Conservation (phyloP, 1,284 basidiomycete species). For the Uromyces viciae-fabae region DNA sequence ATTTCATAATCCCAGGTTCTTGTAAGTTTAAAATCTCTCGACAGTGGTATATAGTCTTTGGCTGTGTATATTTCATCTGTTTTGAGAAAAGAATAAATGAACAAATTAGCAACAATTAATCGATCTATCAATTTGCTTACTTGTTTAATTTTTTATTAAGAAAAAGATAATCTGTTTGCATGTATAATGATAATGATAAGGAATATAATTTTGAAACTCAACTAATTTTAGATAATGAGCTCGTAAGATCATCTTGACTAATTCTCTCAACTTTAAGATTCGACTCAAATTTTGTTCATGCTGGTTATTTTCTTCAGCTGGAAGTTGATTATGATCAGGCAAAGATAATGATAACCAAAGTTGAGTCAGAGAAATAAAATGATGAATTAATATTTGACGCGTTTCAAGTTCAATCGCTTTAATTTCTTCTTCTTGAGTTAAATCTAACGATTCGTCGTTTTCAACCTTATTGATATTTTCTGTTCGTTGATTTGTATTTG, state of each 20-base stretch:
- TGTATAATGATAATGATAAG: background rate
- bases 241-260: constrained; percentile 13
- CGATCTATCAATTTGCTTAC: too few species aligned
- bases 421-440: background rate
- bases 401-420: background rate
- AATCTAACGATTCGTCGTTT: background rate
- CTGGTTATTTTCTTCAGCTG: background rate
- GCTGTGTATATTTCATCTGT: background rate
- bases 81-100: background rate
- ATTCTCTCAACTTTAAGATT: background rate
- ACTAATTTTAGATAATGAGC: constrained; percentile 23
- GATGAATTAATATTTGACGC: background rate
- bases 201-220: background rate
- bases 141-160: too few species aligned
- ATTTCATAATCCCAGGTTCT: constrained; percentile 14
- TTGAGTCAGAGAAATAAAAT: background rate
- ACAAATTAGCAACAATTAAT: too few species aligned
- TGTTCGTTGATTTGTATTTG: background rate
- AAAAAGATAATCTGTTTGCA: background rate
- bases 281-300: background rate
- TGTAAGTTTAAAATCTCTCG: background rate
- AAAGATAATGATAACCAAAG: background rate
- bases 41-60: constrained; percentile 15
- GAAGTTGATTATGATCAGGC: background rate
- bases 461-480: background rate